Percentiles rank a stretch among this genome's conserved stretches.
Conservation (phyloP, 495 filamentous ascomycete species). For the Penicillium salamii region DNA sequence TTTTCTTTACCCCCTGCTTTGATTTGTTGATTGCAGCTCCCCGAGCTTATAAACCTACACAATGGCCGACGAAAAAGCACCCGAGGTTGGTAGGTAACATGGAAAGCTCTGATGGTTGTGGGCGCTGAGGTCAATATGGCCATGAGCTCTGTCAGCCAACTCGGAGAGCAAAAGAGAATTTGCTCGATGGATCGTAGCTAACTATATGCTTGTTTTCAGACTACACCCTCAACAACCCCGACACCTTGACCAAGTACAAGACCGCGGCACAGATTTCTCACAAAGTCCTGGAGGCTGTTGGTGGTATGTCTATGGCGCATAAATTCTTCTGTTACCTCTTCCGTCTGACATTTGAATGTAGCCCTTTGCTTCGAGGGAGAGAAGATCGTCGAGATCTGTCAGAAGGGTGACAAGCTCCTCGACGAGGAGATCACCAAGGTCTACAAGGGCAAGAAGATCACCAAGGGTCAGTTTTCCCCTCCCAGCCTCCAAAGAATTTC, state of each 20-base stretch:
- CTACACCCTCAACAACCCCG: slow-evolving; percentile 92
- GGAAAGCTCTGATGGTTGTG: slow-evolving; percentile 46
- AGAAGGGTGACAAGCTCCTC: slow-evolving; percentile 91
- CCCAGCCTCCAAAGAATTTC: not conserved
- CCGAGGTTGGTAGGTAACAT: slow-evolving; percentile 47
- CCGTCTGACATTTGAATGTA: slow-evolving; percentile 36
- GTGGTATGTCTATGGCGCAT: slow-evolving; percentile 41
- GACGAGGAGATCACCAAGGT: slow-evolving; percentile 93
- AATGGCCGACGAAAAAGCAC: slow-evolving; percentile 43
- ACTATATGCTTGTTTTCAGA: slow-evolving; percentile 50
- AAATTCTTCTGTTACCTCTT: not conserved
- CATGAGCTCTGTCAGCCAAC: slow-evolving; percentile 12
- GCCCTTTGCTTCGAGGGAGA: slow-evolving; percentile 77
- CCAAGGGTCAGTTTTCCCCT: slow-evolving; percentile 63
- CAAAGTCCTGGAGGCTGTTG: slow-evolving; percentile 85
- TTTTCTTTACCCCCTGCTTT: slow-evolving; percentile 14
- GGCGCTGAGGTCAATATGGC: slow-evolving; percentile 19
- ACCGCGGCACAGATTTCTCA: slow-evolving; percentile 91
- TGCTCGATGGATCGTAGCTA: not conserved
- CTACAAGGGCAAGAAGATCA: slow-evolving; percentile 95
- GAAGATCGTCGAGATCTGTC: slow-evolving; percentile 89
- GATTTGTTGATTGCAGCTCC: slow-evolving; percentile 14
- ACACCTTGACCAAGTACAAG: slow-evolving; percentile 98
- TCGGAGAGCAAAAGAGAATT: not conserved
- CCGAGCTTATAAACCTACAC: slow-evolving; percentile 31